A percentile compares a stretch with the other conserved stretches of the same genome.
Evolutionary conservation across 2,329 filamentous ascomycete genomes (phyloP).

Genomic region (Calonectria pauciramosa): DNA sequence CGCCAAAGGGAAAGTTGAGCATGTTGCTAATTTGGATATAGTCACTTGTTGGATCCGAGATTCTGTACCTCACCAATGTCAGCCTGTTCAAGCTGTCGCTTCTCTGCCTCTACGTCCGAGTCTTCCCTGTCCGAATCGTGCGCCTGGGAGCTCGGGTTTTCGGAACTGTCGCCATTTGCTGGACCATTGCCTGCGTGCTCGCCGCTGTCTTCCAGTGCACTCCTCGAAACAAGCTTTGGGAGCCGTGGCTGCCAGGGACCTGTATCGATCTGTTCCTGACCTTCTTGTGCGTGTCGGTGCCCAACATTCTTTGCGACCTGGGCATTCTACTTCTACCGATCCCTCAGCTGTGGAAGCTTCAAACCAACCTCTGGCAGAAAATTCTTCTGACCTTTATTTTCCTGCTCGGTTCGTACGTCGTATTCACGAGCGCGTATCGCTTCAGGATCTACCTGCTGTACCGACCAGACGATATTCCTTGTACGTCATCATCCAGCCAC

Average conservation of each 20-base stretch:
- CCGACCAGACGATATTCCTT: neutral
- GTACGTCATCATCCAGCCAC: neutral
- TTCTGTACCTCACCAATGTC: neutral
- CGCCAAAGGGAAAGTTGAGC: too few species aligned
- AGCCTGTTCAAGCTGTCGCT: neutral
- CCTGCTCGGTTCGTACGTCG: neutral
- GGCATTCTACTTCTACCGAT: neutral
- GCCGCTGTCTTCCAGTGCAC: neutral
- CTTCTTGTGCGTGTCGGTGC: neutral
- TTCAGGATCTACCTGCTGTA: neutral
- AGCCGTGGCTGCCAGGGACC: neutral
- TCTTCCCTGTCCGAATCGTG: neutral
- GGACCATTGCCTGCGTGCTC: neutral
- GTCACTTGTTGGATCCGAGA: neutral
- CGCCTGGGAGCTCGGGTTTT: neutral
- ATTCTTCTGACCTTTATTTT: neutral
- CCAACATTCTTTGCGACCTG: neutral
- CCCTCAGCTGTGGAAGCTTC: neutral
- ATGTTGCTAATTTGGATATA: neutral
- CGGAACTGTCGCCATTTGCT: neutral
- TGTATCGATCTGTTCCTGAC: conserved; percentile 2
- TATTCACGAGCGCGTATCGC: neutral
- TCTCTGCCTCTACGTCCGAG: conserved; percentile 3
- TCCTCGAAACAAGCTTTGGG: neutral
- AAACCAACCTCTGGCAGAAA: neutral